Base-by-base conservation (phyloP, 257 asterid species). In the Solanum paucissectum region DNA sequence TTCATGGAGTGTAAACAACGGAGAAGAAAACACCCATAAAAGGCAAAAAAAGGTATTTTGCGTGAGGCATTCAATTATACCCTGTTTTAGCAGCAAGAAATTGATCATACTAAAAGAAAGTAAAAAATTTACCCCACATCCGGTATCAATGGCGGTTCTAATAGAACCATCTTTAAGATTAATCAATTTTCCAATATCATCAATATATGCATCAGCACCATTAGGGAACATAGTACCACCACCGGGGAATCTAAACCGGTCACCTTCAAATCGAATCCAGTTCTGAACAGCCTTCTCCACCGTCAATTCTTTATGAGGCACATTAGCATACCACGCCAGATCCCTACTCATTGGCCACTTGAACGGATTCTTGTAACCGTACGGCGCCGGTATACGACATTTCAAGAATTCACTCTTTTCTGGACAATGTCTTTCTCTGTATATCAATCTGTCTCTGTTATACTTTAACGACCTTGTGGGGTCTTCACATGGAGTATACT, bases 141-240 rank as follows among this genome's bases (percentile, higher is more conserved):
- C 99, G n/a, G 99, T 96, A 83, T 96, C 99, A 84, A 96, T 93
- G 92, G 99, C 98, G 2, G 99, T 96, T 76, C 99, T 87, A 83
- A 95, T 93, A 29, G 96, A 93, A 32, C 98, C 98, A 85, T 93
- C 96, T 87, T 91, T 93, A 68, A 96, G 87, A 85, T 94, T 92
- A 87, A 96, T 96, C 87, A 96, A 72, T 85, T 93, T 92, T 9
- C 94, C 98, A 83, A 95, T 92, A 64, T 95, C 96, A 49, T 95
- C 95, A 77, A 95, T 95, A 33, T 94, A 95, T 2, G 97, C 94
- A 75, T 89, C 93, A 20, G 98, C 98, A 6, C 98, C 98, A 69
- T 92, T 89, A 0, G 96, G 98, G 52, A 95, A 95, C 98, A 95
- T 95, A 88, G 98, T 95, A 46, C 98, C 98, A 7, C 98, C 99